Evolutionary conservation across 2,329 filamentous ascomycete genomes (phyloP).

Genomic region (Pseudogymnoascus sp.): DNA sequence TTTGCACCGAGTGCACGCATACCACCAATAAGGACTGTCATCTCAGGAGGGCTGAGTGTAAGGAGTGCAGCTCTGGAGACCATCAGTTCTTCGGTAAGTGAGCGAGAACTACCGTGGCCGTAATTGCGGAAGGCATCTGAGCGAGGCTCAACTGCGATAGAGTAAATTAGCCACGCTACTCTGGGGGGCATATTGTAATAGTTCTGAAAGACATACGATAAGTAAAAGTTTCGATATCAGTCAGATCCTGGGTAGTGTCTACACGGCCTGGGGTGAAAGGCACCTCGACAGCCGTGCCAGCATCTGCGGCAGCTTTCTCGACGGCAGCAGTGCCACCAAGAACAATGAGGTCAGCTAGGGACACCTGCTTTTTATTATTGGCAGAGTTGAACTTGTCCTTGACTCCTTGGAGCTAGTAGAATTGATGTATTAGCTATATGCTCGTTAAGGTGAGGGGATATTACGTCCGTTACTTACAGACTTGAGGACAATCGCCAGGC

Average conservation of each 20-base stretch:
- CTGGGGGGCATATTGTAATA: not conserved
- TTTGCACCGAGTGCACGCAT: constrained; percentile 48
- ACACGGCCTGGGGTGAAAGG: constrained; percentile 49
- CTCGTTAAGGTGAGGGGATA: not conserved
- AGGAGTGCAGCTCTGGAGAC: constrained; percentile 51
- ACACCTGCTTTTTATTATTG: constrained; percentile 46
- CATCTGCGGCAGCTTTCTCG: constrained; percentile 41
- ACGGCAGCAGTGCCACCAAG: constrained; percentile 47
- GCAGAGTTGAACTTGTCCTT: constrained; percentile 47
- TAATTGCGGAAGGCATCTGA: constrained; percentile 55
- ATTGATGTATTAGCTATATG: not conserved
- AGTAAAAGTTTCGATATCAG: constrained; percentile 45
- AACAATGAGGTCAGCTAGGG: constrained; percentile 51
- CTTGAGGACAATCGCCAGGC: constrained; percentile 24
- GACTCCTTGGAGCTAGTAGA: constrained; percentile 14
- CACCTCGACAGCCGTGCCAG: constrained; percentile 34
- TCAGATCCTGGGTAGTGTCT: constrained; percentile 49
- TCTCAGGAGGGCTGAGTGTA: constrained; percentile 46
- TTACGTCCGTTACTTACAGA: constrained; percentile 1
- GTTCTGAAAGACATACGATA: constrained; percentile 28
- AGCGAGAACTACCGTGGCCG: constrained; percentile 42
- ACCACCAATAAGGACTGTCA: constrained; percentile 49
- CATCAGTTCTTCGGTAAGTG: constrained; percentile 47
- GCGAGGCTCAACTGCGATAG: constrained; percentile 38
- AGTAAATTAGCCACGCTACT: not conserved